Evolutionary conservation across 495 filamentous ascomycete species (phyloP).

Genomic region (Lasiosphaeris hirsuta): DNA sequence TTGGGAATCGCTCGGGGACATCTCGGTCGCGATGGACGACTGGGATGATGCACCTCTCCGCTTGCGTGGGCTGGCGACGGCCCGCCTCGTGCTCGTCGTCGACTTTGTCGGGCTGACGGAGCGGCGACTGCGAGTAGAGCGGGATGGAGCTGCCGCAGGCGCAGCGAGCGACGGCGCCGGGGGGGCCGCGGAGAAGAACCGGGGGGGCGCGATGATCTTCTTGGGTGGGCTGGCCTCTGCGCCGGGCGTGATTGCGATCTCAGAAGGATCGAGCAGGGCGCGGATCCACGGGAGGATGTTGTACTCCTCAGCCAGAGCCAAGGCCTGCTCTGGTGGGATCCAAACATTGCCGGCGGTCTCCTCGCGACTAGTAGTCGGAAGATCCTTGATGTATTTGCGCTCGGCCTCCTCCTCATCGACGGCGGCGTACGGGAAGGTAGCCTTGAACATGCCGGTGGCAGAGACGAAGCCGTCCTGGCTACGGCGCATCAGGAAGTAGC

Average conservation of each 20-base stretch:
- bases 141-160: slow-evolving; percentile 35
- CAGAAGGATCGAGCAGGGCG: slow-evolving; percentile 78
- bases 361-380: slow-evolving; percentile 73
- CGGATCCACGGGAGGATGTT: slow-evolving; percentile 80
- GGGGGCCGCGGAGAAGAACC: slow-evolving; percentile 42
- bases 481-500: slow-evolving; percentile 96
- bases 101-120: slow-evolving; percentile 54
- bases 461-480: slow-evolving; percentile 93
- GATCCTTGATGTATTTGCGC: slow-evolving; percentile 78
- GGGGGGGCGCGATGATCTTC: slow-evolving; percentile 67
- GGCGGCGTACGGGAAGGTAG: slow-evolving; percentile 91
- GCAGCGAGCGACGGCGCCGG: slow-evolving; percentile 43
- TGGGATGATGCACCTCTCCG: slow-evolving; percentile 54
- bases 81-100: slow-evolving; percentile 44
- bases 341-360: slow-evolving; percentile 97
- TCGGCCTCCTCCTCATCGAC: slow-evolving; percentile 79
- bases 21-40: slow-evolving; percentile 26
- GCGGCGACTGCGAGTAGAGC: slow-evolving; percentile 47
- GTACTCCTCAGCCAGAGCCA: slow-evolving; percentile 78
- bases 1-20: slow-evolving; percentile 31
- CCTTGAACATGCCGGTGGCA: slow-evolving; percentile 99
- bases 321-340: slow-evolving; percentile 81
- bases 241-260: slow-evolving; percentile 48
- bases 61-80: slow-evolving; percentile 63
- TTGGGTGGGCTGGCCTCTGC: slow-evolving; percentile 53